Evolutionary conservation across 768 basidiomycete genomes (phyloP).

Genomic region (Tulasnella sp.): DNA sequence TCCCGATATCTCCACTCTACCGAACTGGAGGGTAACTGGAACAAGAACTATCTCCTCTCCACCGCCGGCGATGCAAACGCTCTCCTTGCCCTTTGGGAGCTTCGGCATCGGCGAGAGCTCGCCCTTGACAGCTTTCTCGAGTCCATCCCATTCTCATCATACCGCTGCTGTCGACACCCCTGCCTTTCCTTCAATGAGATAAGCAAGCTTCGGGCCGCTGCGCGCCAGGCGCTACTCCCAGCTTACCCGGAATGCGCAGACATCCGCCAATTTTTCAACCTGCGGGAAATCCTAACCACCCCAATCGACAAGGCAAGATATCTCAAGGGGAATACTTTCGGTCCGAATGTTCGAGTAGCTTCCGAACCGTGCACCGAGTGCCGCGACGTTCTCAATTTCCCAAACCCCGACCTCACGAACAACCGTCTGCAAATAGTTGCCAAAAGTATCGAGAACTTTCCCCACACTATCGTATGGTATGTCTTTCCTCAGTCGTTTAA

Average conservation of each 20-base stretch:
- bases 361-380: no score
- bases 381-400: no score
- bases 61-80: neutral
- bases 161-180: neutral
- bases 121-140: neutral
- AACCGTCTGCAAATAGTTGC: no score
- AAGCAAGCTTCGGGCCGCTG: neutral
- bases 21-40: neutral
- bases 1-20: neutral
- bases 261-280: neutral
- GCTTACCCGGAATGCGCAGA: neutral
- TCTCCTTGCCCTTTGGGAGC: constrained; percentile 3
- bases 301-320: no score
- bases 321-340: no score
- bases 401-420: no score
- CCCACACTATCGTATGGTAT: no score
- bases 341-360: no score
- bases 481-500: no score
- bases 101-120: neutral
- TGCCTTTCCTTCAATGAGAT: neutral
- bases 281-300: neutral
- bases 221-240: neutral
- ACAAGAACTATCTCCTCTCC: neutral
- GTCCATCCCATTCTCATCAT: neutral
- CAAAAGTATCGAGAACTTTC: no score